Evolutionary conservation across 257 asterid species (phyloP).

Genomic region (Thymus mandschuricus): DNA sequence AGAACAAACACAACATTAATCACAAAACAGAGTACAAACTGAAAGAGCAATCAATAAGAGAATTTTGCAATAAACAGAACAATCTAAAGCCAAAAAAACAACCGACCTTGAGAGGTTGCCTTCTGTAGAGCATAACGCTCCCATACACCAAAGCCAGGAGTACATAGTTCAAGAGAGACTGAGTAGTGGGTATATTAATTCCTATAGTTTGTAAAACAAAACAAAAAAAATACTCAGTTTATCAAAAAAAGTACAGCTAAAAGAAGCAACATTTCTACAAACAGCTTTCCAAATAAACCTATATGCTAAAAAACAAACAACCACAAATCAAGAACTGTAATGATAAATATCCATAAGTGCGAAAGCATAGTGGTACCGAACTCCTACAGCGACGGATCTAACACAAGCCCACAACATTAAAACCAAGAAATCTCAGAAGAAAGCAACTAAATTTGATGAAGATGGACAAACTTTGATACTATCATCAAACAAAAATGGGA

Average conservation of each 20-base stretch:
- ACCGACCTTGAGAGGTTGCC: slow-evolving; percentile 82
- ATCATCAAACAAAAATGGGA: neutral
- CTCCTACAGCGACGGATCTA: slow-evolving; percentile 5
- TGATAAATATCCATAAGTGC: slow-evolving; percentile 5
- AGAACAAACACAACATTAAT: neutral
- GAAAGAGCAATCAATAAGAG: slow-evolving; percentile 19
- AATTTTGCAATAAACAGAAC: neutral
- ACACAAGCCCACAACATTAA: slow-evolving; percentile 19
- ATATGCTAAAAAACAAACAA: neutral
- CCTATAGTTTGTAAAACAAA: slow-evolving; percentile 48
- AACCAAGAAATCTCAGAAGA: slow-evolving; percentile 15
- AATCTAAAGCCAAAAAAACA: neutral
- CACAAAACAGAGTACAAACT: neutral
- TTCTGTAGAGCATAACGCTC: slow-evolving; percentile 67
- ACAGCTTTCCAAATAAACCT: neutral
- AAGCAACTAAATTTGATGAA: slow-evolving; percentile 3
- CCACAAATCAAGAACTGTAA: neutral
- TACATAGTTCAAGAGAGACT: slow-evolving; percentile 88
- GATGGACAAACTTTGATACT: neutral
- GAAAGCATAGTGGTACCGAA: neutral
- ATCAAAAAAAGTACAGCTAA: slow-evolving; percentile 12
- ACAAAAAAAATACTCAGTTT: neutral
- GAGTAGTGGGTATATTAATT: slow-evolving; percentile 96
- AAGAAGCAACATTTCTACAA: neutral
- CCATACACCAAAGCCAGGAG: slow-evolving; percentile 87